Evolutionary conservation across 1,284 basidiomycete genomes (phyloP).

Genomic region (Cryptococcus sp.): DNA sequence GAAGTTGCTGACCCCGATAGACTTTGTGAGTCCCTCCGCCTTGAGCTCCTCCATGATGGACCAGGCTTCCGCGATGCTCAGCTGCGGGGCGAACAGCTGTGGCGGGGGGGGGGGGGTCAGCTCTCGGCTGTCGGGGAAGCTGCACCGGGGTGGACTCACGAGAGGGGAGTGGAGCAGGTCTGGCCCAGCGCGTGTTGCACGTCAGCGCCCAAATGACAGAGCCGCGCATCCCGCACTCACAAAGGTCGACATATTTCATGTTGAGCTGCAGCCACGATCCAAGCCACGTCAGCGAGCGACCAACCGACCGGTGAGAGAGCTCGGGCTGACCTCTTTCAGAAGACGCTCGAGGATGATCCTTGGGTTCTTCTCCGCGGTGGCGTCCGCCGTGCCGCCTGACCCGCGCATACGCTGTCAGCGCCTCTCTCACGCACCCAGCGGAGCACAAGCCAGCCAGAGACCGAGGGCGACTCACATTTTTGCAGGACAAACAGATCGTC

Average conservation of each 20-base stretch:
- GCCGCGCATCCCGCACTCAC: slow-evolving; percentile 19
- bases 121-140: background rate
- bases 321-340: slow-evolving; percentile 33
- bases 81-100: slow-evolving; percentile 46
- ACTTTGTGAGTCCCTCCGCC: slow-evolving; percentile 64
- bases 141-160: slow-evolving; percentile 18
- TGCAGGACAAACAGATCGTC: slow-evolving; percentile 58
- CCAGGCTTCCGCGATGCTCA: slow-evolving; percentile 55
- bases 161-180: slow-evolving; percentile 70
- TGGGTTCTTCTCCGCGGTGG: slow-evolving; percentile 24
- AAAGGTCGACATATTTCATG: slow-evolving; percentile 61
- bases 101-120: background rate
- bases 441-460: background rate
- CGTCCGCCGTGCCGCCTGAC: background rate
- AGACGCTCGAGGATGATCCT: slow-evolving; percentile 38
- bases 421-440: background rate
- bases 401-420: background rate
- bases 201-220: slow-evolving; percentile 2
- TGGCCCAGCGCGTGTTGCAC: background rate
- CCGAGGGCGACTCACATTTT: slow-evolving; percentile 44
- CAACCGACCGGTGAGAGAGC: too few relatives aligned
- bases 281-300: too few relatives aligned
- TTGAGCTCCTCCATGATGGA: slow-evolving; percentile 66
- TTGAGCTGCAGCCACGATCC: slow-evolving; percentile 54
- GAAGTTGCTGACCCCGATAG: slow-evolving; percentile 84